phyloP scores from a whole-genome alignment of 179 eudicot species.

The Silene coronaria region DNA sequence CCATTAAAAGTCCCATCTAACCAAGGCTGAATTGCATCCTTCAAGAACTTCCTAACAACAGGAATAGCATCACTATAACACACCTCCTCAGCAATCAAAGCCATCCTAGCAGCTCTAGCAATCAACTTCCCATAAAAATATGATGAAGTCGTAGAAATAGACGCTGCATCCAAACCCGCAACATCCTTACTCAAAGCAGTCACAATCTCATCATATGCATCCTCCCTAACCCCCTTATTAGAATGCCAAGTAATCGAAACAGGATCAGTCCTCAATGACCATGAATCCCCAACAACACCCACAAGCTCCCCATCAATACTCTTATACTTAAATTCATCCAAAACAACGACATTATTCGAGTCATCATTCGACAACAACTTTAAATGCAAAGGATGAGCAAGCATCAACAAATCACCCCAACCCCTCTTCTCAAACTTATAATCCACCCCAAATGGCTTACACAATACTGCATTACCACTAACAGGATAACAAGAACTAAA shows the following conservation, averaged over 20 bases:
- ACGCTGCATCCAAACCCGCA: constrained; percentile 34
- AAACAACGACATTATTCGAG: constrained; percentile 29
- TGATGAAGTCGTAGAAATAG: constrained; percentile 59
- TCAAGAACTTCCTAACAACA: constrained; percentile 46
- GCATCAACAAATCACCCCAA: constrained; percentile 74
- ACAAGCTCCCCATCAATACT: constrained; percentile 91
- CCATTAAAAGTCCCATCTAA: constrained; percentile 57
- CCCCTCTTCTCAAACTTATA: constrained; percentile 76
- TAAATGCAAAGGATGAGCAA: constrained; percentile 78
- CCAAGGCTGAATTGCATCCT: constrained; percentile 77
- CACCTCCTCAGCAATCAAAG: constrained; percentile 83
- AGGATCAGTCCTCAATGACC: constrained; percentile 59
- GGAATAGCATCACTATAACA: constrained; percentile 54
- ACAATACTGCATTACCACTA: constrained; percentile 48
- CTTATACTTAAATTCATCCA: constrained; percentile 61
- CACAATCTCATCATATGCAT: constrained; percentile 45
- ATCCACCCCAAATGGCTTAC: constrained; percentile 50
- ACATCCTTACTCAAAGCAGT: constrained; percentile 59
- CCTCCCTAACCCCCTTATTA: constrained; percentile 48
- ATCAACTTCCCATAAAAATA: constrained; percentile 72
- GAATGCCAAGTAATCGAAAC: constrained; percentile 81
- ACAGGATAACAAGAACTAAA: constrained; percentile 71
- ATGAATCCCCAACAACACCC: constrained; percentile 85
- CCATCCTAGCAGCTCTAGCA: constrained; percentile 84
- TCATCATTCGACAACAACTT: constrained; percentile 38